A percentile compares a stretch with the other conserved stretches of the same genome.
These are phyloP conservation scores for Talaromyces pinophilus DNA, from an alignment of 2,329 filamentous ascomycete species.

Conservation along the genomic window DNA sequence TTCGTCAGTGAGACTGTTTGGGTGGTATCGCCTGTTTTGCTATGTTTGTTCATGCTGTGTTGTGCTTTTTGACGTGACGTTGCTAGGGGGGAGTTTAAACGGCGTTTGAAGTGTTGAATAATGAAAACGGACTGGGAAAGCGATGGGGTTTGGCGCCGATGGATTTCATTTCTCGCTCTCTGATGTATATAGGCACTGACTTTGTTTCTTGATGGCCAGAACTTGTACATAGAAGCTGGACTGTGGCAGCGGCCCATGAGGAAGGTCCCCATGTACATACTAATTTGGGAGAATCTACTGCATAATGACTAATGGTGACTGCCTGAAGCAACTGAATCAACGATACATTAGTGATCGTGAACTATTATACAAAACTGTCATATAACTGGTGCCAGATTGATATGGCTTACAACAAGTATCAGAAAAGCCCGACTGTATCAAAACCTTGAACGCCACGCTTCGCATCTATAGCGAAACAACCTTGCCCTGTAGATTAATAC, in stretches of 20 bases:
- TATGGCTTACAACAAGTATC: conserved; percentile 15
- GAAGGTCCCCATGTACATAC: conserved; percentile 21
- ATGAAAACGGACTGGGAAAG: neutral
- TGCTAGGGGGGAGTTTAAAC: neutral
- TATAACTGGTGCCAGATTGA: conserved; percentile 5
- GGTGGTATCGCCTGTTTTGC: neutral
- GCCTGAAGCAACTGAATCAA: conserved; percentile 3
- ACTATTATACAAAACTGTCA: conserved; percentile 20
- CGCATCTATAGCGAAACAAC: conserved; percentile 10
- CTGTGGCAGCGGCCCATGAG: neutral
- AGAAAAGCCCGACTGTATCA: conserved; percentile 10
- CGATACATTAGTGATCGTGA: conserved; percentile 12
- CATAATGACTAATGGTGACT: conserved; percentile 18
- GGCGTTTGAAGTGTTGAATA: neutral
- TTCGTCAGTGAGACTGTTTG: neutral
- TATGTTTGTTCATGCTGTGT: neutral
- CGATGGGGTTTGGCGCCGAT: neutral
- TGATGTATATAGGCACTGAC: conserved; percentile 16
- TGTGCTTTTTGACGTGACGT: neutral
- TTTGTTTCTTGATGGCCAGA: neutral
- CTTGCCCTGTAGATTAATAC: neutral
- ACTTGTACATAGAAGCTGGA: conserved; percentile 20
- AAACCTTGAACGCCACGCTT: conserved; percentile 22
- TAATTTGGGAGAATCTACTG: conserved; percentile 7
- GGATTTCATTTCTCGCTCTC: conserved; percentile 3